These are phyloP conservation scores for Citrus australasica DNA, from an alignment of 345 rosid genomes.

Conservation along the genomic window DNA sequence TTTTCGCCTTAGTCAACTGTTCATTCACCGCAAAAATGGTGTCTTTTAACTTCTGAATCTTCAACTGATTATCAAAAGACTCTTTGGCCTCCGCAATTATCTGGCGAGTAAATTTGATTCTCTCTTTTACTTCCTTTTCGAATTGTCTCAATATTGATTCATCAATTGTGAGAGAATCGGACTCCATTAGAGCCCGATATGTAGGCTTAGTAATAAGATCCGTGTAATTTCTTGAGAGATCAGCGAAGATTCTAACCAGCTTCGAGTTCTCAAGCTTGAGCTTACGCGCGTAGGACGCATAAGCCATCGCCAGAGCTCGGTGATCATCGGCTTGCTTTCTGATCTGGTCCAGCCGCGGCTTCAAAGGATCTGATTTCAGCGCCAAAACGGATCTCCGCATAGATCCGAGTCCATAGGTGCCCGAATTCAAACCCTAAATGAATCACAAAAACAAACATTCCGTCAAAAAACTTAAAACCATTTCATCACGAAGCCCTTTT, in stretches of 20 bases:
- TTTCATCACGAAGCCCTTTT: neutral
- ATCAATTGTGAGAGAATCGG: slow-evolving; percentile 62
- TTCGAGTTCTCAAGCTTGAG: slow-evolving; percentile 93
- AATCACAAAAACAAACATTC: neutral
- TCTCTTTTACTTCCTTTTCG: slow-evolving; percentile 96
- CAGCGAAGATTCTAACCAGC: slow-evolving; percentile 80
- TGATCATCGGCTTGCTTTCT: slow-evolving; percentile 98
- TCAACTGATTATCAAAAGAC: slow-evolving; percentile 88
- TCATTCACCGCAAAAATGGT: slow-evolving; percentile 86
- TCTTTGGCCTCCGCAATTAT: slow-evolving; percentile 87
- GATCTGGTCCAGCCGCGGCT: slow-evolving; percentile 88
- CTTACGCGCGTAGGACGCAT: slow-evolving; percentile 91
- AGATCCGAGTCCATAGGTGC: slow-evolving; percentile 46
- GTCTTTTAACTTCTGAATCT: slow-evolving; percentile 94
- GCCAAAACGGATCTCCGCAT: slow-evolving; percentile 74
- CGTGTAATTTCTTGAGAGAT: slow-evolving; percentile 76
- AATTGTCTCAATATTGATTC: slow-evolving; percentile 63
- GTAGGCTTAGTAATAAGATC: slow-evolving; percentile 78
- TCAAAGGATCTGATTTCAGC: slow-evolving; percentile 79
- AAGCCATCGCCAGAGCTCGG: slow-evolving; percentile 67
- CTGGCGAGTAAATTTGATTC: slow-evolving; percentile 88
- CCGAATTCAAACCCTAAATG: slow-evolving; percentile 39
- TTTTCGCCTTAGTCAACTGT: slow-evolving; percentile 84
- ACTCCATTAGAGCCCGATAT: slow-evolving; percentile 53
- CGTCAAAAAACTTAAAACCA: neutral